These are phyloP conservation scores for Aechmea fasciata DNA, from an alignment of 176 grass and related monocot genomes.

Conservation along the genomic window DNA sequence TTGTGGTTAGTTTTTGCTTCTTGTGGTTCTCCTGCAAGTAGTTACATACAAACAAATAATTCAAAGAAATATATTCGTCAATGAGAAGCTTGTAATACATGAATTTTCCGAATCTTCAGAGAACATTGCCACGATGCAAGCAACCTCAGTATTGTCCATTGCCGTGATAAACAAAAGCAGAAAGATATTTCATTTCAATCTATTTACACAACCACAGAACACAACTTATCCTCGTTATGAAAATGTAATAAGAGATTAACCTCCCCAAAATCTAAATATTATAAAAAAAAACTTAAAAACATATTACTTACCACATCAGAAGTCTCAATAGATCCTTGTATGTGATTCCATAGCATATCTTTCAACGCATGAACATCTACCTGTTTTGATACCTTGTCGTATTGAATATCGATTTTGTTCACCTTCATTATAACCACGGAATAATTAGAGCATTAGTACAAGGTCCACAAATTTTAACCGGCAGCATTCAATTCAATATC, in stretches of 20 bases:
- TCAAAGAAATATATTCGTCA: too few species aligned
- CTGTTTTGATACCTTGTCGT: slow-evolving; percentile 94
- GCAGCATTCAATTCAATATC: not conserved
- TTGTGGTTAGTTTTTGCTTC: too few species aligned
- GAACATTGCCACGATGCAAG: too few species aligned
- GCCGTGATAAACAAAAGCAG: too few species aligned
- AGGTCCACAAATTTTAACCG: slow-evolving; percentile 6
- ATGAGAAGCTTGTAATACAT: too few species aligned
- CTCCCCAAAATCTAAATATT: not conserved
- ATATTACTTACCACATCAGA: slow-evolving; percentile 34
- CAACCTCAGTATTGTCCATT: too few species aligned
- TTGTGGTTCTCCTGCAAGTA: too few species aligned
- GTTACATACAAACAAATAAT: too few species aligned
- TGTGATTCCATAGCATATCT: slow-evolving; percentile 79
- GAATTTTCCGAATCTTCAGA: too few species aligned
- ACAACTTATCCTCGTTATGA: not conserved
- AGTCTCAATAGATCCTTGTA: slow-evolving; percentile 49
- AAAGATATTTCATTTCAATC: too few species aligned
- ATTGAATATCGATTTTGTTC: slow-evolving; percentile 83
- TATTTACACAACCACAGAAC: not conserved
- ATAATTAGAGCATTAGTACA: slow-evolving; percentile 20
- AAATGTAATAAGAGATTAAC: not conserved
- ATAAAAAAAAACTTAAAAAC: not conserved
- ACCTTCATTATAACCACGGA: slow-evolving; percentile 40
- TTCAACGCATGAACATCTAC: slow-evolving; percentile 98